These are phyloP conservation scores for Begonia masoniana DNA, from an alignment of 306 rosid genomes.

Conservation along the genomic window DNA sequence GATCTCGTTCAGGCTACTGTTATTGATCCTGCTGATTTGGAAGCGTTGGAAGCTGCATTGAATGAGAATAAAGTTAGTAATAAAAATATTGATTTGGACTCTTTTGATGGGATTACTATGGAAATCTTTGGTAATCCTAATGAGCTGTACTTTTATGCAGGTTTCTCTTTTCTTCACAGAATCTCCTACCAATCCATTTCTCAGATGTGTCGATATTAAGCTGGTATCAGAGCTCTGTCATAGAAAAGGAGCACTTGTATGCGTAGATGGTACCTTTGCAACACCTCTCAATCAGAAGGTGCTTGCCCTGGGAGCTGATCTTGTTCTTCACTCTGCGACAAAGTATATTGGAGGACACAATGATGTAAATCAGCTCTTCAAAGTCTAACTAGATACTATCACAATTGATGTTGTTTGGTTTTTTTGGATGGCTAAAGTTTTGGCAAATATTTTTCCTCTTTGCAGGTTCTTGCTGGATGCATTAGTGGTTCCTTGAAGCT, in stretches of 20 bases:
- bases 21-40: conserved; percentile 78
- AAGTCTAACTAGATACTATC: neutral
- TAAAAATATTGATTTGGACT: conserved; percentile 5
- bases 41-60: conserved; percentile 60
- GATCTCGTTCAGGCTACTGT: conserved; percentile 40
- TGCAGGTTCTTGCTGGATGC: conserved; percentile 82
- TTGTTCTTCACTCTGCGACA: conserved; percentile 73
- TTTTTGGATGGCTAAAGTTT: neutral
- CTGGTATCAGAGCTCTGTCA: conserved; percentile 87
- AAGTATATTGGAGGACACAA: conserved; percentile 90
- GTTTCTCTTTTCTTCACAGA: conserved; percentile 89
- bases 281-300: conserved; percentile 93
- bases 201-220: conserved; percentile 88
- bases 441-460: conserved; percentile 2
- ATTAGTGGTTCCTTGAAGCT: conserved; percentile 64
- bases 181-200: conserved; percentile 95
- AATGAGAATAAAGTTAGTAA: conserved; percentile 60
- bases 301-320: conserved; percentile 85
- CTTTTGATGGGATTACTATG: conserved; percentile 2
- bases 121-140: neutral
- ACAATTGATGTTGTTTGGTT: too few relatives aligned
- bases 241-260: conserved; percentile 67
- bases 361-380: conserved; percentile 45
- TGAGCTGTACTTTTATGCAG: conserved; percentile 26
- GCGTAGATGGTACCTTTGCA: conserved; percentile 95